These are phyloP conservation scores for Termitomyces sp. DNA, from an alignment of 768 basidiomycete species.

Conservation along the genomic window DNA sequence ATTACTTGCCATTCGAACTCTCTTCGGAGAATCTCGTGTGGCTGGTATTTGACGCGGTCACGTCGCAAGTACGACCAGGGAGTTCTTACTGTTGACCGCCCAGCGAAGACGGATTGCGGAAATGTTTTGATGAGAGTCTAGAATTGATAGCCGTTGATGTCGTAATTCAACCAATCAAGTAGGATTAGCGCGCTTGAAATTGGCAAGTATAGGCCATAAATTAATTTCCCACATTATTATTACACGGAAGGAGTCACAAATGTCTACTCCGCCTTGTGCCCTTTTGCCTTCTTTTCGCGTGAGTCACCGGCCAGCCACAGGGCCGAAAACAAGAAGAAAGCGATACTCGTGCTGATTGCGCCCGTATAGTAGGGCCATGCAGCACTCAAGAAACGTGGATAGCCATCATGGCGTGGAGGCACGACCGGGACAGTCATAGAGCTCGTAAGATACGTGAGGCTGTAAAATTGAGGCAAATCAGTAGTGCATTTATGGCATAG, in stretches of 20 bases:
- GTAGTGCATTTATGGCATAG: neutral
- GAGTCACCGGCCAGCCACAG: conserved; percentile 86
- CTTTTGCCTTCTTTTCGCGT: conserved; percentile 54
- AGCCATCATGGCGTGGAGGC: conserved; percentile 91
- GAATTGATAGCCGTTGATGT: neutral
- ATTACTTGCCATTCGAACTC: too few relatives aligned
- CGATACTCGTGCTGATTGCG: conserved; percentile 83
- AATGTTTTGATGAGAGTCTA: neutral
- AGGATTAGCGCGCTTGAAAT: neutral
- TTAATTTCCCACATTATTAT: conserved; percentile 11
- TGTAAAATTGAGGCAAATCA: conserved; percentile 26
- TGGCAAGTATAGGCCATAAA: conserved; percentile 2
- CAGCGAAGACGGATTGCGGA: neutral
- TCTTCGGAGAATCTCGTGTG: too few relatives aligned
- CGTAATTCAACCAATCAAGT: neutral
- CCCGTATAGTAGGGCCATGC: conserved; percentile 96
- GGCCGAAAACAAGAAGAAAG: conserved; percentile 82
- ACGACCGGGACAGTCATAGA: conserved; percentile 82
- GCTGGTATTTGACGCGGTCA: too few relatives aligned
- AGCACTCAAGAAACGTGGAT: conserved; percentile 91
- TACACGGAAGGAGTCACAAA: conserved; percentile 9
- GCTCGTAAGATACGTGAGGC: conserved; percentile 72
- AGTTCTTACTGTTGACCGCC: neutral
- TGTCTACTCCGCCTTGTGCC: conserved; percentile 40
- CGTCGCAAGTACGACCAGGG: too few relatives aligned